These are phyloP conservation scores for Suhomyces kunorum DNA, from an alignment of 1,139 yeast species.

Conservation along the genomic window DNA sequence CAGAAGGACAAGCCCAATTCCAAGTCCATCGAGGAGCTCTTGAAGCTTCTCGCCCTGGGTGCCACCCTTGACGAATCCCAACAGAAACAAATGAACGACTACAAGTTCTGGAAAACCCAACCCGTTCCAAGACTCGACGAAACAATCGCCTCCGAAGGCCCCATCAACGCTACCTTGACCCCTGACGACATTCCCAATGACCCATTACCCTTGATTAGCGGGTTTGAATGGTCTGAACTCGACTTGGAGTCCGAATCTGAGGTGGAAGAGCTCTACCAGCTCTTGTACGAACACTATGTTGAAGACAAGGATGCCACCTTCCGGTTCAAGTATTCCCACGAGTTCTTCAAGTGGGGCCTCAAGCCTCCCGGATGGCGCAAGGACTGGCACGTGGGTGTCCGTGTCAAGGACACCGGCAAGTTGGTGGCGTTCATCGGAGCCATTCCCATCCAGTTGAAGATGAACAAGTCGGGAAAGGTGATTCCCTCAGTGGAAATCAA, in stretches of 20 bases:
- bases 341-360: slow-evolving; percentile 89
- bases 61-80: slow-evolving; percentile 56
- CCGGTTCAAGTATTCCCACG: slow-evolving; percentile 83
- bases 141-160: slow-evolving; percentile 70
- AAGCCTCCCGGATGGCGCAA: slow-evolving; percentile 90
- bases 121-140: slow-evolving; percentile 85
- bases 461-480: slow-evolving; percentile 51
- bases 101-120: slow-evolving; percentile 97
- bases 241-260: slow-evolving; percentile 63
- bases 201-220: slow-evolving; percentile 71
- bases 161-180: slow-evolving; percentile 67
- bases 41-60: slow-evolving; percentile 54
- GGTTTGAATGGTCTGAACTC: slow-evolving; percentile 86
- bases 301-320: slow-evolving; percentile 93
- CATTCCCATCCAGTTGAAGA: slow-evolving; percentile 70
- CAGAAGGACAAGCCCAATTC: slow-evolving; percentile 17
- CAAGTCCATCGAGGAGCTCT: slow-evolving; percentile 50
- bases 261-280: slow-evolving; percentile 71
- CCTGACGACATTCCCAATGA: slow-evolving; percentile 69
- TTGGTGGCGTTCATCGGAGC: slow-evolving; percentile 92
- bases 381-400: slow-evolving; percentile 93
- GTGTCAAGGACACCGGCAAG: slow-evolving; percentile 74
- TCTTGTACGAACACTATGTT: slow-evolving; percentile 86
- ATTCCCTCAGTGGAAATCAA: slow-evolving; percentile 85
- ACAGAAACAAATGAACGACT: slow-evolving; percentile 75